Conservation (phyloP, 257 asterid genomes). For the Euphrasia confusa region DNA sequence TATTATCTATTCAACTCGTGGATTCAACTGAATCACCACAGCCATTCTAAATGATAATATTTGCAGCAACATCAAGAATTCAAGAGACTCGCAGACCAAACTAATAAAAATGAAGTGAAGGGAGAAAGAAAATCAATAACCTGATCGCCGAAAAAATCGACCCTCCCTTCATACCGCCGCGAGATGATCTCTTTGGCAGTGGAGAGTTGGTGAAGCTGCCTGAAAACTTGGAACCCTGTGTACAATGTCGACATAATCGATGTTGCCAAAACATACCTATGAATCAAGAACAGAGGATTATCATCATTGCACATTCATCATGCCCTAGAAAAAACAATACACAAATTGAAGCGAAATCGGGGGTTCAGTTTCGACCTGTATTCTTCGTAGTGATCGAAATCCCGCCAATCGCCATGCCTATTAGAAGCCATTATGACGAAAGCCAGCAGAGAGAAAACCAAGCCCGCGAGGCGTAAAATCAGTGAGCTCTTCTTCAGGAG, state of each 20-base stretch:
- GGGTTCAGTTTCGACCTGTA: slow-evolving; percentile 38
- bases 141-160: slow-evolving; percentile 83
- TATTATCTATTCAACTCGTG: too few species aligned
- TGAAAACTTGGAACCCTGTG: slow-evolving; percentile 51
- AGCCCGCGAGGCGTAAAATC: slow-evolving; percentile 36
- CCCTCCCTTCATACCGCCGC: slow-evolving; percentile 28
- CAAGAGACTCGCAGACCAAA: too few species aligned
- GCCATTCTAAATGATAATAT: too few species aligned
- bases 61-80: too few species aligned
- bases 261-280: slow-evolving; percentile 70
- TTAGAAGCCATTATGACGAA: slow-evolving; percentile 67
- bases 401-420: slow-evolving; percentile 60
- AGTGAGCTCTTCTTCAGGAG: slow-evolving; percentile 38
- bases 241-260: slow-evolving; percentile 70
- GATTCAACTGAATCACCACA: too few species aligned
- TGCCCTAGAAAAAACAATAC: background rate
- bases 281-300: background rate
- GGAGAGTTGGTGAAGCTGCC: slow-evolving; percentile 46
- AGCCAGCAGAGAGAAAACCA: slow-evolving; percentile 67
- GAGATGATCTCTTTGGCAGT: slow-evolving; percentile 38
- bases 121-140: slow-evolving; percentile 24
- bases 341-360: background rate
- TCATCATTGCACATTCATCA: background rate
- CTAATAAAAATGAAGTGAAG: too few species aligned
- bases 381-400: slow-evolving; percentile 60